Percentiles rank a stretch among this genome's conserved stretches.
These are phyloP conservation scores for Dothidotthia symphoricarpi DNA, from an alignment of 2,329 filamentous ascomycete species.

Conservation along the genomic window DNA sequence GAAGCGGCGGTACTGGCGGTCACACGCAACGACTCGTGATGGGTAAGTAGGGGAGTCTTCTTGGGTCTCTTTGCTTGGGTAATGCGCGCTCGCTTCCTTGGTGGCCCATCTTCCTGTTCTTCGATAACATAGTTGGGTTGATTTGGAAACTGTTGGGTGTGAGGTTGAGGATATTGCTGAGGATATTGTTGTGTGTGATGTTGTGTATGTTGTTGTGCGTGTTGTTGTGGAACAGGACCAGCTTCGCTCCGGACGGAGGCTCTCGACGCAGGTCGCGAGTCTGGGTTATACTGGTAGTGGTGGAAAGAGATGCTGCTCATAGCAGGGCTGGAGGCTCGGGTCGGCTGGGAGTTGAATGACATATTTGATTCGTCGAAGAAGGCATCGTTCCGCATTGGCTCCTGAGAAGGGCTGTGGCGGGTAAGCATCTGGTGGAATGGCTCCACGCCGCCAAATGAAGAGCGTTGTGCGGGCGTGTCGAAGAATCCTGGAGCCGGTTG, in stretches of 20 bases:
- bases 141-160: constrained; percentile 19
- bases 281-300: constrained; percentile 31
- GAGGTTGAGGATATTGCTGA: constrained; percentile 3
- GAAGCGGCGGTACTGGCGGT: constrained; percentile 88
- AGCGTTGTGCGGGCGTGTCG: constrained; percentile 19
- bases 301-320: constrained; percentile 42
- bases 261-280: constrained; percentile 42
- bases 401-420: constrained; percentile 29
- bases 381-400: constrained; percentile 25
- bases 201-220: constrained; percentile 4
- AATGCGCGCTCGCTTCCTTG: constrained; percentile 77
- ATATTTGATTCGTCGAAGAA: constrained; percentile 28
- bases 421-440: constrained; percentile 41
- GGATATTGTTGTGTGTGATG: constrained; percentile 3
- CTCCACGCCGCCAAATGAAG: constrained; percentile 32
- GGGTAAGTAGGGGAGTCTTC: constrained; percentile 68
- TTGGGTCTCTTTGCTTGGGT: constrained; percentile 71
- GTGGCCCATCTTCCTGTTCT: constrained; percentile 53
- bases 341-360: constrained; percentile 35
- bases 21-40: constrained; percentile 79
- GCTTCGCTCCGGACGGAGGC: constrained; percentile 39
- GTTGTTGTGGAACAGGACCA: constrained; percentile 18
- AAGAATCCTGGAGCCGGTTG: constrained; percentile 21
- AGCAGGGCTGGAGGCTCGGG: constrained; percentile 48
- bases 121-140: constrained; percentile 27